phyloP scores from a whole-genome alignment of 2,329 filamentous ascomycete genomes.

The Apiospora pterosperma region DNA sequence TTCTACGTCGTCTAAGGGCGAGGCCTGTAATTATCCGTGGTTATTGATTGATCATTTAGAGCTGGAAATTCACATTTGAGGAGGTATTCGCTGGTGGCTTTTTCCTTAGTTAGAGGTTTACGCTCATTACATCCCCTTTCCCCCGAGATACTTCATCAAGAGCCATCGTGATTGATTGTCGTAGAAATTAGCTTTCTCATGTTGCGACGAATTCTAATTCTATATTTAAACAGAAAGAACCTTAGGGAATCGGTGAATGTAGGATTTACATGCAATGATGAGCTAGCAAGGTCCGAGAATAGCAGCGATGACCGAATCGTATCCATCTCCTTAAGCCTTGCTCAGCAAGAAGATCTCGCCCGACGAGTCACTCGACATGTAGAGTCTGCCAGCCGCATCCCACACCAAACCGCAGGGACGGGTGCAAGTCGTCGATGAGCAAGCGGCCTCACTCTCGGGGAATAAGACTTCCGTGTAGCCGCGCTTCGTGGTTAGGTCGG shows the following conservation, averaged over 20 bases:
- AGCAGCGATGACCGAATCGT: too few relatives aligned
- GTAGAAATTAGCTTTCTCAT: background rate
- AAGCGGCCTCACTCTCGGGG: constrained; percentile 42
- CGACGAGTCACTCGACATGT: constrained; percentile 49
- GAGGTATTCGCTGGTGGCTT: background rate
- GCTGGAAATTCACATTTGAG: background rate
- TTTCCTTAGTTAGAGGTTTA: background rate
- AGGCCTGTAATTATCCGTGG: background rate
- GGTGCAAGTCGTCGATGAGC: constrained; percentile 44
- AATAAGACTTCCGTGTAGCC: constrained; percentile 46
- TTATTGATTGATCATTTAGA: background rate
- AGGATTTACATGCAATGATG: background rate
- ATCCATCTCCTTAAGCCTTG: constrained; percentile 9
- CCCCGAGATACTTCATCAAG: background rate
- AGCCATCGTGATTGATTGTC: background rate
- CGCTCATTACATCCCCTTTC: background rate
- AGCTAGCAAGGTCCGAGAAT: too few relatives aligned
- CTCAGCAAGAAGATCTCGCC: constrained; percentile 40
- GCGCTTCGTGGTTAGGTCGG: constrained; percentile 30
- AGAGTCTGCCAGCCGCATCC: constrained; percentile 43
- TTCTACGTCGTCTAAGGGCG: constrained; percentile 13
- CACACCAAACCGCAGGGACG: constrained; percentile 46
- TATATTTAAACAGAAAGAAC: too few relatives aligned
- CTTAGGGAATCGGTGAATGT: background rate
- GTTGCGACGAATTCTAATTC: background rate